A percentile compares a stretch with the other conserved stretches of the same genome.
Conservation (phyloP, 2,329 filamentous ascomycete genomes). For the Exophiala bonariae region DNA sequence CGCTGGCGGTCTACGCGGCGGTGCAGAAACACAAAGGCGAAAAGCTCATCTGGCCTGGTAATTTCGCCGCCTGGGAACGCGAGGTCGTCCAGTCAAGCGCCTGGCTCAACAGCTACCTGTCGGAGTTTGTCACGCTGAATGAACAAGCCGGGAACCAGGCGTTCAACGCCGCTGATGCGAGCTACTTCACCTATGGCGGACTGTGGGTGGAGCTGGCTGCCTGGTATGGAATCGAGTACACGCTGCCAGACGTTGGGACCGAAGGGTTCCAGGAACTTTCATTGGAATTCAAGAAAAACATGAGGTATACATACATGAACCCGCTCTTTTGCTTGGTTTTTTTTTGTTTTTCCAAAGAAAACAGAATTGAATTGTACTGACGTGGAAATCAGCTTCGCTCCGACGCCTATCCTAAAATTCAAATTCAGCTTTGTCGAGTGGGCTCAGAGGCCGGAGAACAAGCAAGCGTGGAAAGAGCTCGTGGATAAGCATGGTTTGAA, state of each 20-base stretch:
- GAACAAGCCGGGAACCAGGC: slow-evolving; percentile 42
- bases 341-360: too few relatives aligned
- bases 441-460: slow-evolving; percentile 45
- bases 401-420: slow-evolving; percentile 38
- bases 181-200: slow-evolving; percentile 46
- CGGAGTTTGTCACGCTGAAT: slow-evolving; percentile 51
- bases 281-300: slow-evolving; percentile 22
- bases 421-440: slow-evolving; percentile 47
- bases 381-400: slow-evolving; percentile 32
- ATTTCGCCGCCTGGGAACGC: slow-evolving; percentile 45
- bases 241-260: slow-evolving; percentile 29
- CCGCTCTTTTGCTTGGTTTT: too few relatives aligned
- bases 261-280: slow-evolving; percentile 6
- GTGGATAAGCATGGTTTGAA: slow-evolving; percentile 40
- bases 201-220: slow-evolving; percentile 49
- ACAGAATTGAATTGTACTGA: too few relatives aligned
- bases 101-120: slow-evolving; percentile 49
- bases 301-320: too few relatives aligned
- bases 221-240: slow-evolving; percentile 43
- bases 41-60: slow-evolving; percentile 45
- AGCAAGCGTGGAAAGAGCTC: slow-evolving; percentile 47
- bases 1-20: slow-evolving; percentile 50
- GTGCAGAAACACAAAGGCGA: slow-evolving; percentile 44
- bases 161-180: slow-evolving; percentile 51
- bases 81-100: slow-evolving; percentile 34